A percentile compares a stretch with the other conserved stretches of the same genome.
phyloP scores from a whole-genome alignment of 2,329 filamentous ascomycete genomes.

The Venturia effusa region DNA sequence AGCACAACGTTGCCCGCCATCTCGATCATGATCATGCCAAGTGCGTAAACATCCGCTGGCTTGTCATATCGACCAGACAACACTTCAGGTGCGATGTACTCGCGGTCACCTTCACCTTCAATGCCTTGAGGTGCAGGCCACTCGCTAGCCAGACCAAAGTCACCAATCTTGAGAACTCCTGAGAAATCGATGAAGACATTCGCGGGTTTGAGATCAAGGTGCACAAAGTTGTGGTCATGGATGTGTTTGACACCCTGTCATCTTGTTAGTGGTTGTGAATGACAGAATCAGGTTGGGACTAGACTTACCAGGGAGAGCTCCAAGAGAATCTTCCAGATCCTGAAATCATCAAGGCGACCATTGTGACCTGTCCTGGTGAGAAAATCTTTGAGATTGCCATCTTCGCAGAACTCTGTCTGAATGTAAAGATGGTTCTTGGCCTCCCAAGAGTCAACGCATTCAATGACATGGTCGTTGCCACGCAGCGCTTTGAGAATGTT shows the following conservation, averaged over 20 bases:
- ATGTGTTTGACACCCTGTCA: conserved; percentile 75
- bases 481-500: conserved; percentile 64
- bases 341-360: conserved; percentile 86
- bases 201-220: conserved; percentile 75
- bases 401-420: conserved; percentile 93
- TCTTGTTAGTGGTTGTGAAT: conserved; percentile 20
- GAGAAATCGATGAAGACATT: conserved; percentile 76
- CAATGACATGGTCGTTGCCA: conserved; percentile 74
- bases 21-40: conserved; percentile 90
- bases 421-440: conserved; percentile 80
- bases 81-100: conserved; percentile 93
- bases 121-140: conserved; percentile 69
- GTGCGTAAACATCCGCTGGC: conserved; percentile 84
- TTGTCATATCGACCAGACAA: conserved; percentile 79
- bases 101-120: conserved; percentile 87
- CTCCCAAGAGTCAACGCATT: conserved; percentile 82
- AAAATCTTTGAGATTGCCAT: conserved; percentile 82
- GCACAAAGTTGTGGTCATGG: conserved; percentile 76
- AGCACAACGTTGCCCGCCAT: conserved; percentile 89
- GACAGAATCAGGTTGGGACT: not conserved
- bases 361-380: conserved; percentile 71
- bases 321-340: conserved; percentile 95
- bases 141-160: conserved; percentile 70
- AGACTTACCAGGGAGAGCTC: conserved; percentile 67
- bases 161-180: conserved; percentile 72